These are phyloP conservation scores for Xanthoceras sorbifolium DNA, from an alignment of 345 rosid genomes.

Conservation along the genomic window DNA sequence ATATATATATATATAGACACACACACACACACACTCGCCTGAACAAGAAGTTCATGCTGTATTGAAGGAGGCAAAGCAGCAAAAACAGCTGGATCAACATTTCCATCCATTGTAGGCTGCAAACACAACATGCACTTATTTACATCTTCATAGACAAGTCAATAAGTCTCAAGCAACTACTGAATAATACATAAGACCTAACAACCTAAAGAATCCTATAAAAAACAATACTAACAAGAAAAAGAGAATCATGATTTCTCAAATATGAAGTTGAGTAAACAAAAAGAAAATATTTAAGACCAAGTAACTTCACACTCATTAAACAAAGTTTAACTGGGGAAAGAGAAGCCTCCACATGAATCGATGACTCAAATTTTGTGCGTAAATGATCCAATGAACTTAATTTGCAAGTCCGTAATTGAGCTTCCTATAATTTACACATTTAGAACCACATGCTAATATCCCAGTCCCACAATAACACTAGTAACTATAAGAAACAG, in stretches of 20 bases:
- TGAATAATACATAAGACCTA: not conserved
- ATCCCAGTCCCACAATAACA: not conserved
- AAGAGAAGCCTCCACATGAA: not conserved
- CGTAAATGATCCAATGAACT: too few species aligned
- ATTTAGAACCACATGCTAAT: not conserved
- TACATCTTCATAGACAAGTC: not conserved
- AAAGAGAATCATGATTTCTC: not conserved
- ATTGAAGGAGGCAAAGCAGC: slow-evolving; percentile 34
- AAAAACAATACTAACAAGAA: not conserved
- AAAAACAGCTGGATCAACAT: slow-evolving; percentile 30
- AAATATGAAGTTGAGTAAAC: not conserved
- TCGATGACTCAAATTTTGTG: not conserved
- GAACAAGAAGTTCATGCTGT: slow-evolving; percentile 5
- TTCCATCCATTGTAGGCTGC: slow-evolving; percentile 24
- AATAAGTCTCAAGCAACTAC: too few species aligned
- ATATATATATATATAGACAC: too few species aligned
- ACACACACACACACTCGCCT: not conserved
- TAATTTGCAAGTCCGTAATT: not conserved
- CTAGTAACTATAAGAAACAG: not conserved
- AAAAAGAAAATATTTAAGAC: not conserved
- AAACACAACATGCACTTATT: slow-evolving; percentile 1
- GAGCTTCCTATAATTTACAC: not conserved
- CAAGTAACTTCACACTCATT: not conserved
- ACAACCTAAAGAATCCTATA: not conserved
- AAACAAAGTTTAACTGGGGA: not conserved